Base-by-base conservation (phyloP, 2,329 filamentous ascomycete genomes). In the Verticillium tricorpus region DNA sequence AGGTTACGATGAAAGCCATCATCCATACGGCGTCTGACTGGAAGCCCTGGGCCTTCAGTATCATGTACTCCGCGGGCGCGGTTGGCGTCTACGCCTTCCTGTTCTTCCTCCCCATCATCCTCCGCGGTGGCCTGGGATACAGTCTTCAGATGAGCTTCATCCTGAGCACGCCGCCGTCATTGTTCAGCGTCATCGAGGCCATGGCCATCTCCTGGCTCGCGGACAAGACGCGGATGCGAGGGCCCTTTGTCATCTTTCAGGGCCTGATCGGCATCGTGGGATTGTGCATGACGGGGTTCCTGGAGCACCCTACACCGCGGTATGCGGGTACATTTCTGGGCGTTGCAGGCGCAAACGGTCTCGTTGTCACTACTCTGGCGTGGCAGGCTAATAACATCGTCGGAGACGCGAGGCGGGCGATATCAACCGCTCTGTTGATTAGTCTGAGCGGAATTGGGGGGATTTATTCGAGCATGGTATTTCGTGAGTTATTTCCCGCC, bases 361-460 rank as follows among this genome's bases (percentile, higher is more conserved):
- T 72, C 32, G 64, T 74, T 0, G 68, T 70, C 2, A 70, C 69
- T 5, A 71, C 70, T 31, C 66, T 74, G 28, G 73, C 63, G 0
- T 94, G 91, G 77, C 91, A 93, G 77, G 90, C 91, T 50, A 95
- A 94, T 76, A 96, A 95, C 74, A 89, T 96, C 70, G 87, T 90
- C 59, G 92, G 91, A 0, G 91, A 95, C 76, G 95, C 91, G 90
- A 95, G 93, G 77, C 85, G 92, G 58, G 91, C 91, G 1, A 87
- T 95, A 67, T 88, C 86, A 71, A 90, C 86, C 62, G 89, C 91
- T 1, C 89, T 87, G 0, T 82, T 93, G 4, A 89, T 95, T 6
- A 89, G 88, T 1, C 85, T 90, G 59, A 90, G 90, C 6, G 90
- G 90, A 4, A 78, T 95, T 31, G 91, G 91, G 40, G 91, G 91